Evolutionary conservation across 139 green algal genomes (phyloP).

Genomic region (Picochlorum sp.): DNA sequence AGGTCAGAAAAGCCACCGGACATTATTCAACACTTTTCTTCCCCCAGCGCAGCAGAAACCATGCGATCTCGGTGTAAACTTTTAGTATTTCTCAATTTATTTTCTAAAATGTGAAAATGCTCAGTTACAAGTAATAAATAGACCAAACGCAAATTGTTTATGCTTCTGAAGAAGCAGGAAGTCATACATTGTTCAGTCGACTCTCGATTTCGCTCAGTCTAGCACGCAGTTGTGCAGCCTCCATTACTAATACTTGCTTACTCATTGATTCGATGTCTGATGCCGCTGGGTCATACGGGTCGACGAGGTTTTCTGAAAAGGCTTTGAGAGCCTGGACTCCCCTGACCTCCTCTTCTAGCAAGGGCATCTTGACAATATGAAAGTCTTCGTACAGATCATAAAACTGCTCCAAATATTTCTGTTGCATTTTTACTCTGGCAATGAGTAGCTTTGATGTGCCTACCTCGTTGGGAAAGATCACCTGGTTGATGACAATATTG

Average conservation of each 20-base stretch:
- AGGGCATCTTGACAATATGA: constrained; percentile 72
- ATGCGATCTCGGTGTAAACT: no score
- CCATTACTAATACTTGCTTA: neutral
- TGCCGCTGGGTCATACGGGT: constrained; percentile 25
- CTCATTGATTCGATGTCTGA: neutral
- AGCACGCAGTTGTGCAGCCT: neutral
- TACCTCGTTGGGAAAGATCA: constrained; percentile 68
- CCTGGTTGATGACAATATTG: constrained; percentile 97
- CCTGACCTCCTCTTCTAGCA: constrained; percentile 84
- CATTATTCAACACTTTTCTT: no score
- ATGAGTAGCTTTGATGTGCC: constrained; percentile 51
- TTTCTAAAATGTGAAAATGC: no score
- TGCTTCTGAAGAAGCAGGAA: no score
- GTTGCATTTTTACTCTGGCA: constrained; percentile 84
- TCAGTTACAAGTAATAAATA: no score
- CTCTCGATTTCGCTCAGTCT: neutral
- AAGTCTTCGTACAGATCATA: constrained; percentile 95
- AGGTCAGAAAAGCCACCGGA: no score
- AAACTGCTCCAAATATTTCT: constrained; percentile 84
- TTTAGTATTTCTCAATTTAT: no score
- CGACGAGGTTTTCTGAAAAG: constrained; percentile 56
- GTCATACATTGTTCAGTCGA: neutral
- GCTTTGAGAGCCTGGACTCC: constrained; percentile 46
- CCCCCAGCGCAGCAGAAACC: no score
- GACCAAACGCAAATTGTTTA: no score